Evolutionary conservation across 768 basidiomycete genomes (phyloP), one percentile per base, ranked within the genome.

Genomic region (Naganishia antarctica): DNA sequence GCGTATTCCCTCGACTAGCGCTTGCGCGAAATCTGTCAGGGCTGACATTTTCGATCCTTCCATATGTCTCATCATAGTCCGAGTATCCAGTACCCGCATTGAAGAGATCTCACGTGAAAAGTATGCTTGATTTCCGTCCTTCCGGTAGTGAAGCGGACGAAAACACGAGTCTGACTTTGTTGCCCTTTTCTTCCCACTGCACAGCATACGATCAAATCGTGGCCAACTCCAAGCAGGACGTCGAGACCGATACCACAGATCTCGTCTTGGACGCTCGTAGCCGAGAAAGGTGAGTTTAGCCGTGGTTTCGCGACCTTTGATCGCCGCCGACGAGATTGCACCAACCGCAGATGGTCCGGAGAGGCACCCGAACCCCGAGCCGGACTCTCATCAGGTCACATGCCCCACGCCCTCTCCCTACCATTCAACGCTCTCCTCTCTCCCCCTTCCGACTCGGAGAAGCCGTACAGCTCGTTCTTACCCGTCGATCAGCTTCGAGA

Each of bases 241-340:
- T 81, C 4, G 76, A 80, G 2, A 69, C 57, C 11, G 46, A 49
- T 5, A 51, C 76, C 50, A 81, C 83, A 23, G 86, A 88, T 69
- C 75, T 94, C 21, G 86, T 97, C 1, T 80, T 98, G 3, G 96
- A 99, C 74, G 92, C 94, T 28, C 84, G 96, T 49, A 80, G 91
- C 11, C 80, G 79, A n/a, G 90, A 85, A 68, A 83, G 94, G 89
- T 90, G 69, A 48, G 82, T 73, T 48, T n/a, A n/a, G n/a, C 18
- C 34, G 28, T 46, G 47, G 15, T 21, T 9, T 34, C 32, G 40
- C 31, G 9, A 25, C 7, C 46, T 1, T 15, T 18, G 32, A 23
- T 23, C n/a, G 4, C 23, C 18, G 12, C 7, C 37, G 18, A 37
- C 26, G 41, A 34, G 4, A 45, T 28, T 21, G 1, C 23, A 15